phyloP scores from a whole-genome alignment of 495 filamentous ascomycete species.

The Penicillium tannophilum region DNA sequence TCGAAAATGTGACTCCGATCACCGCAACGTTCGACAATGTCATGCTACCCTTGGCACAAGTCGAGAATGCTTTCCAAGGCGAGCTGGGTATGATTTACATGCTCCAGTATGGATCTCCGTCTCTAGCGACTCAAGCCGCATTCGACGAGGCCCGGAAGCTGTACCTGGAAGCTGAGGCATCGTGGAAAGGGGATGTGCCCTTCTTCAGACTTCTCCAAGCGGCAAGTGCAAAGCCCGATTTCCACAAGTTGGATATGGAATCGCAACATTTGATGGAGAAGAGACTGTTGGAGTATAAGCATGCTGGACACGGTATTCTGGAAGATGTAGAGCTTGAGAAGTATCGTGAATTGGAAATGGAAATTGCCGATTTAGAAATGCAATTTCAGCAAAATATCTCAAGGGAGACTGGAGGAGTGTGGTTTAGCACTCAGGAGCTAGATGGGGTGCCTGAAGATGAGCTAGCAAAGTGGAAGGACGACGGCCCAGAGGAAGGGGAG shows the following conservation, averaged over 20 bases:
- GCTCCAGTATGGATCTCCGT: slow-evolving; percentile 1
- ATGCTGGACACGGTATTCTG: not conserved
- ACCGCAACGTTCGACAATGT: not conserved
- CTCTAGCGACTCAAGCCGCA: not conserved
- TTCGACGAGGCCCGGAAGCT: not conserved
- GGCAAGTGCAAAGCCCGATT: not conserved
- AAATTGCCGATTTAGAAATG: not conserved
- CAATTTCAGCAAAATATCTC: not conserved
- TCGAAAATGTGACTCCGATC: not conserved
- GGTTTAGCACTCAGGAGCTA: not conserved
- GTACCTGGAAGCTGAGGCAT: not conserved
- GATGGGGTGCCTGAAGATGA: not conserved
- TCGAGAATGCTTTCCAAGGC: not conserved
- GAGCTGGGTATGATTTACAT: not conserved
- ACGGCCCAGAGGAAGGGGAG: not conserved
- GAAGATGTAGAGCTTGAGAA: not conserved
- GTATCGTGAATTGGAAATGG: not conserved
- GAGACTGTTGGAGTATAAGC: not conserved
- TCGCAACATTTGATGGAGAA: slow-evolving; percentile 1
- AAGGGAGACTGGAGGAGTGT: not conserved
- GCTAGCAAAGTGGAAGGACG: not conserved
- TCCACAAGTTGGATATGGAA: not conserved
- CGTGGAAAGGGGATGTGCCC: not conserved
- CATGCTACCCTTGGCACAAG: not conserved
- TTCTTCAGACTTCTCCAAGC: not conserved